A percentile compares a stretch with the other conserved stretches of the same genome.
These are phyloP conservation scores for Colletotrichum sublineola DNA, from an alignment of 2,329 filamentous ascomycete genomes.

Conservation along the genomic window DNA sequence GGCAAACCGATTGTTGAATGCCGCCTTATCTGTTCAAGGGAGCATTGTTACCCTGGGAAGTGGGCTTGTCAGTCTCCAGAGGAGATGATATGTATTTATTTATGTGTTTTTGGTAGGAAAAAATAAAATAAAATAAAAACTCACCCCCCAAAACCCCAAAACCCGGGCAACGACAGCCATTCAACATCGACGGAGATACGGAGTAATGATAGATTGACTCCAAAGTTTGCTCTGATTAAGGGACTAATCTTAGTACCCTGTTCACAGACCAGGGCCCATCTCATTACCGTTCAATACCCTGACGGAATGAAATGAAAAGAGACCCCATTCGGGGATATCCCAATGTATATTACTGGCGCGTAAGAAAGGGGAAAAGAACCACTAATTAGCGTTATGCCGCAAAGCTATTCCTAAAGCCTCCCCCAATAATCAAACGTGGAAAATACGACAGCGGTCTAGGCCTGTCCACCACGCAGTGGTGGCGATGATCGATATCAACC, in stretches of 20 bases:
- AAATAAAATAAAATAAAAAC: too few species aligned
- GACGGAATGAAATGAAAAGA: conserved; percentile 23
- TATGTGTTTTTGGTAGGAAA: too few species aligned
- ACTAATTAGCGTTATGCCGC: not conserved
- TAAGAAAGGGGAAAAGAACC: not conserved
- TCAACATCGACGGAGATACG: not conserved
- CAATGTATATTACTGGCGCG: not conserved
- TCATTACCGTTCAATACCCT: conserved; percentile 6
- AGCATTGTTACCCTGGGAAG: too few species aligned
- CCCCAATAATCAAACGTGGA: not conserved
- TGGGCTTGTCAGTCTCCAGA: too few species aligned
- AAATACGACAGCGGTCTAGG: not conserved
- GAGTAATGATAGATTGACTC: not conserved
- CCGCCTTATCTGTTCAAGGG: too few species aligned
- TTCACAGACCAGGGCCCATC: not conserved
- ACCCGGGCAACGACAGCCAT: not conserved
- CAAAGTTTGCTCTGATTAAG: not conserved
- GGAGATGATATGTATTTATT: too few species aligned
- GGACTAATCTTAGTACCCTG: not conserved
- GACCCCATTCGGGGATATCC: not conserved
- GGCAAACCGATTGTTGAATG: too few species aligned
- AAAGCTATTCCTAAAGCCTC: not conserved
- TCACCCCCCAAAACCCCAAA: too few species aligned
- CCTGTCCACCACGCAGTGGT: not conserved
- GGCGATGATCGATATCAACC: not conserved